These are phyloP conservation scores for Pseudogymnoascus sp. DNA, from an alignment of 2,329 filamentous ascomycete genomes.

Conservation along the genomic window DNA sequence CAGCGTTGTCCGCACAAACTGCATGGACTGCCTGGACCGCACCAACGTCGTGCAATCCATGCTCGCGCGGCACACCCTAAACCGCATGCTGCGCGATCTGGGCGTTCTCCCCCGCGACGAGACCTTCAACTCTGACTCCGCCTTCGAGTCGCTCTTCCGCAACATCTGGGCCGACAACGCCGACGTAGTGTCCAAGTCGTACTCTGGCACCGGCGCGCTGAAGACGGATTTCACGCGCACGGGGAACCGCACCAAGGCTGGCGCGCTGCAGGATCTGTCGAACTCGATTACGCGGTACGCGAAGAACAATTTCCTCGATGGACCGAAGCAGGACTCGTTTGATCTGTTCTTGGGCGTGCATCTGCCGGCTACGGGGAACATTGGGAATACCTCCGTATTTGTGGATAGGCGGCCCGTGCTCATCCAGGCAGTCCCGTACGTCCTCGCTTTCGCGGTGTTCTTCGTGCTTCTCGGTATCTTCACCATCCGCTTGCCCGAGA, in stretches of 20 bases:
- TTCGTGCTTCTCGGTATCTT: conserved; percentile 70
- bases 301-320: conserved; percentile 90
- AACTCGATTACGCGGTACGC: conserved; percentile 87
- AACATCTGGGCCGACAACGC: conserved; percentile 99
- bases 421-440: conserved; percentile 89
- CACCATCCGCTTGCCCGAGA: conserved; percentile 63
- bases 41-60: conserved; percentile 98
- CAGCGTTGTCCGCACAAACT: conserved; percentile 92
- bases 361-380: conserved; percentile 62
- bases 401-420: conserved; percentile 76
- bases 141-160: conserved; percentile 86
- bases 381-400: conserved; percentile 69
- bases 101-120: conserved; percentile 72
- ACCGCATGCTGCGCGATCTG: conserved; percentile 78
- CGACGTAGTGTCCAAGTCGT: conserved; percentile 85
- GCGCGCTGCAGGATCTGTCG: conserved; percentile 76
- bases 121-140: conserved; percentile 62
- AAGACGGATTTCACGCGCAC: conserved; percentile 98
- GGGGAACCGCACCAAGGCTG: conserved; percentile 76
- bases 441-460: conserved; percentile 77
- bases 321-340: conserved; percentile 88
- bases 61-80: conserved; percentile 82
- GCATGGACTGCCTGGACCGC: conserved; percentile 97
- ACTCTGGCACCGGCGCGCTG: conserved; percentile 91
- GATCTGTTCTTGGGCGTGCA: conserved; percentile 90